A percentile compares a stretch with the other conserved stretches of the same genome.
Conservation (phyloP, 495 filamentous ascomycete genomes). For the Aspergillus baeticus region DNA sequence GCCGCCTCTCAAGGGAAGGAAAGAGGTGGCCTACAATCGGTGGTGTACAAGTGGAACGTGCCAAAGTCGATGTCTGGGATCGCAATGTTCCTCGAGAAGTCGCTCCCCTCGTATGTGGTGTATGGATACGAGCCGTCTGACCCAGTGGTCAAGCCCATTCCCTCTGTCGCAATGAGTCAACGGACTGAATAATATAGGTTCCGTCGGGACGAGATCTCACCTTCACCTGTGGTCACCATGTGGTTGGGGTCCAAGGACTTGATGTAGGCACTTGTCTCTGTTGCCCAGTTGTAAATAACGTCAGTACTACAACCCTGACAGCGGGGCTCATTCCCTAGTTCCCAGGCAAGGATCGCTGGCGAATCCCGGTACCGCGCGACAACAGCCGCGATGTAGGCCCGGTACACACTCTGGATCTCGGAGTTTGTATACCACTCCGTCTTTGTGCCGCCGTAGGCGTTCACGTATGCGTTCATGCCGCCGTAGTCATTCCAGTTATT, state of each 20-base stretch:
- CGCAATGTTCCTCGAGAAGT: conserved; percentile 1
- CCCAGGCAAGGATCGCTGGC: conserved; percentile 66
- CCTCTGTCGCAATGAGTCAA: background rate
- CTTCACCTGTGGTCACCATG: conserved; percentile 64
- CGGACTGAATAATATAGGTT: background rate
- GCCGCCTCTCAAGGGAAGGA: too few relatives aligned
- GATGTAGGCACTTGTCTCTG: conserved; percentile 57
- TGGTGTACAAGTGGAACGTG: conserved; percentile 2
- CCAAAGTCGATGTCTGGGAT: background rate
- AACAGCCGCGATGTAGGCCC: conserved; percentile 59
- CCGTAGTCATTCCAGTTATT: background rate
- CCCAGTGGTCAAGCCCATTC: background rate
- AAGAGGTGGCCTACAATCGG: background rate
- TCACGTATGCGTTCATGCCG: conserved; percentile 54
- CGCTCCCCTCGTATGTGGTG: background rate
- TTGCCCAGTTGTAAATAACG: conserved; percentile 62
- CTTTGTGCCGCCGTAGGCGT: conserved; percentile 53
- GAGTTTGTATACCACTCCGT: conserved; percentile 57
- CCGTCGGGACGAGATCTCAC: too few relatives aligned
- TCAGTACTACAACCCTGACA: conserved; percentile 58
- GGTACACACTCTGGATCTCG: conserved; percentile 56
- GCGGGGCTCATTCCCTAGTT: conserved; percentile 67
- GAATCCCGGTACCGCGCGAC: conserved; percentile 57
- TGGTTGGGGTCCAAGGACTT: conserved; percentile 61
- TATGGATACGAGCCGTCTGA: background rate